Base-by-base conservation (phyloP, 805 yeast species). In the Candida coleopterorum region DNA sequence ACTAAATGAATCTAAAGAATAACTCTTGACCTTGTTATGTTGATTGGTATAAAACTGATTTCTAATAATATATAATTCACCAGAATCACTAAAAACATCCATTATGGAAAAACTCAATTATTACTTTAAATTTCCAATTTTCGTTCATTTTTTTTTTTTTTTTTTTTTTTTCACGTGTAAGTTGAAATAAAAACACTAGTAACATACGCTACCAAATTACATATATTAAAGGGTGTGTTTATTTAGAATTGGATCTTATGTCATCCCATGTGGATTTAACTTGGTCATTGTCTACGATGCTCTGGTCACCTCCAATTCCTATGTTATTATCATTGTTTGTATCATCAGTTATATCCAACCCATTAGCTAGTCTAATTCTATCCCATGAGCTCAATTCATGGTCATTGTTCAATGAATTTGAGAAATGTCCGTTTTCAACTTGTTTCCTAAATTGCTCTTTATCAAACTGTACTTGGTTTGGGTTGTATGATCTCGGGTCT, bases 21-120 rank as follows among this genome's bases (percentile, higher is more conserved):
- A 64, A 5, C 61, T 52, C 31, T 62, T 47, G 3, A 74, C 75
- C 46, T 69, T 64, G 9, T 60, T 50, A 51, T 68, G 75, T 48
- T 77, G 79, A 34, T 79, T 77, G 9, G 82, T 74, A 55, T 72
- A 79, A 59, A 77, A 80, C 40, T 74, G 75, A 49, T 76, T 80
- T 45, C 76, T 70, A 18, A 79, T 55, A 12, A 67, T 68, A 55
- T 69, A 79, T 25, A 75, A 64, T 48, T 77, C 82, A 54, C 70
- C 68, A 6, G 70, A 62, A 44, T 64, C 71, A 30, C 63, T 51
- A 37, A 62, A 62, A 25, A 54, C 54, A 41, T 61, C 66, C 72
- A 66, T 66, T n/a, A n/a, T n/a, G n/a, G n/a, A n/a, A n/a, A n/a
- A n/a, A n/a, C n/a, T n/a, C n/a, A n/a, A n/a, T n/a, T n/a, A n/a